Percentiles rank a stretch among this genome's conserved stretches.
Evolutionary conservation across 2,329 filamentous ascomycete genomes (phyloP).

Genomic region (Elsinoe necatrix): DNA sequence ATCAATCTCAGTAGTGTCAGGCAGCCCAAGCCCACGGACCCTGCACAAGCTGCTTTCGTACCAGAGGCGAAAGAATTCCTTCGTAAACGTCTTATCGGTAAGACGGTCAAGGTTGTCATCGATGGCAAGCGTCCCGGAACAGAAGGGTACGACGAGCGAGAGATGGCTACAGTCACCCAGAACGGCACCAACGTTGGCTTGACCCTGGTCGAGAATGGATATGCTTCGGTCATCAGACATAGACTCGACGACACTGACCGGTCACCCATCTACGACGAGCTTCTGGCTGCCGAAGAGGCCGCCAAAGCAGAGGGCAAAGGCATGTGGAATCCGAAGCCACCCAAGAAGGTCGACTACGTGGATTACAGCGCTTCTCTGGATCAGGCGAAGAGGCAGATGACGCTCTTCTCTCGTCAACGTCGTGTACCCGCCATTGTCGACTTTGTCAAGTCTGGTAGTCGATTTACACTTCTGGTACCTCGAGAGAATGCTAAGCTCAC

Average conservation of each 20-base stretch:
- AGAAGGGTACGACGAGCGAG: slow-evolving; percentile 87
- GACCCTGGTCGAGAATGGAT: slow-evolving; percentile 80
- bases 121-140: slow-evolving; percentile 85
- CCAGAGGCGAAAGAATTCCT: slow-evolving; percentile 95
- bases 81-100: slow-evolving; percentile 88
- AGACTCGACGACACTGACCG: slow-evolving; percentile 90
- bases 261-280: slow-evolving; percentile 86
- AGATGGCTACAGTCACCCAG: slow-evolving; percentile 79
- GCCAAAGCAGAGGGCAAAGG: slow-evolving; percentile 86
- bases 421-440: slow-evolving; percentile 90
- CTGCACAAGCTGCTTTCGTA: slow-evolving; percentile 77
- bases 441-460: slow-evolving; percentile 93
- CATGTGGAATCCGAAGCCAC: slow-evolving; percentile 86
- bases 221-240: slow-evolving; percentile 89
- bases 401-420: slow-evolving; percentile 79
- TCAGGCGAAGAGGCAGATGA: slow-evolving; percentile 90
- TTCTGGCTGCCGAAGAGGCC: slow-evolving; percentile 67
- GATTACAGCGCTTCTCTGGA: slow-evolving; percentile 90
- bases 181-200: slow-evolving; percentile 84
- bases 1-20: slow-evolving; percentile 88
- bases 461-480: slow-evolving; percentile 86
- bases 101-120: slow-evolving; percentile 81
- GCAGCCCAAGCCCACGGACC: slow-evolving; percentile 81
- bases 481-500: slow-evolving; percentile 92
- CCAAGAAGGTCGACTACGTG: slow-evolving; percentile 71